Base-by-base conservation (phyloP, 768 basidiomycete genomes). In the Podaxis carcinomalis region DNA sequence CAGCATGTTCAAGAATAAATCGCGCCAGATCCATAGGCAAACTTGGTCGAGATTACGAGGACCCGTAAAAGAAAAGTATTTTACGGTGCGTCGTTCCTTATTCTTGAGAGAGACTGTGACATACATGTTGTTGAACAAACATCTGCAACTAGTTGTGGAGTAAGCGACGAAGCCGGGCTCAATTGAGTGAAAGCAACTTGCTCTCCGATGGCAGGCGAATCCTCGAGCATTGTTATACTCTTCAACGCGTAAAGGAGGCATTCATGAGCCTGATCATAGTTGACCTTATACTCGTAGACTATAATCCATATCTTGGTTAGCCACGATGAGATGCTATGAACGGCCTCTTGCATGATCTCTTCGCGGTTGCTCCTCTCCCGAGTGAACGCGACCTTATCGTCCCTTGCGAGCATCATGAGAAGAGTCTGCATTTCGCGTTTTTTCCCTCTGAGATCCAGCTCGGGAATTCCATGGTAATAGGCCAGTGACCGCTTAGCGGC, bases 11-110 rank as follows among this genome's bases (percentile, higher is more conserved):
- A 89, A 68, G 62, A 89, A 83, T 19, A 89, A 75, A 62, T 89
- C 88, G 5, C 87, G 78, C 87, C 87, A 89, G 56, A 89, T 81
- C 85, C 86, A 89, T 16, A 87, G 69, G 5, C 83, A 61, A 42
- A 80, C 74, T 13, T 70, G 72, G 27, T 80, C 75, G 19, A 86
- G 72, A 23, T 75, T 74, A 32, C 78, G 75, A 0, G 79, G 79
- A 3, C 85, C 86, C 2, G 70, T 69, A 21, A 87, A 68, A 21
- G 69, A 67, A 57, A 87, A 86, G 0, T 75, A 72, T 64, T 81
- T 85, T 65, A 86, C 67, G 23, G 74, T 44, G 37, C 76, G 78
- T 13, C 80, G 79, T 14, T 63, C 60, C 10, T 72, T 74, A 53
- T 75, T 77, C 51, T 71, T 80, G 59, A 88, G 78, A 9, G 68